Evolutionary conservation across 306 rosid genomes (phyloP), one percentile per base, ranked within the genome.

Genomic region (Lathyrus tuberosus): DNA sequence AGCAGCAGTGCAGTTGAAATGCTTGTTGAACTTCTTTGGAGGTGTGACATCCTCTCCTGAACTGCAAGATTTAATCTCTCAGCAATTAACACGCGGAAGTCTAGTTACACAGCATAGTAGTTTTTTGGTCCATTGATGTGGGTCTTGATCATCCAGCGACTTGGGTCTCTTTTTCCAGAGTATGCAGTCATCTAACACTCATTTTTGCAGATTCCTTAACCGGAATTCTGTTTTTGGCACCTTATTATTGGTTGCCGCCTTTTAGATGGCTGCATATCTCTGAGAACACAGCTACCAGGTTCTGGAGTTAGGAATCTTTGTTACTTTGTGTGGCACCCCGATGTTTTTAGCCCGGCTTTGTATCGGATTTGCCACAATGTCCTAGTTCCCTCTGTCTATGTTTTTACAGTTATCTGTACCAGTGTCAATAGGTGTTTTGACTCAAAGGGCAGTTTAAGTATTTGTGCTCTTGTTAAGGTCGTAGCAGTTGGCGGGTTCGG

Each of bases 1-100:
- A 87, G 89, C 88, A 87, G 78, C 69, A 72, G 89, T 68, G 60
- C 84, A 0, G 84, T 91, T 56, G 92, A 87, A 40, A 71, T 38
- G 62, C 96, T 95, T 38, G 80, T 82, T 67, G 89, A 84, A 75
- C 87, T 74, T 76, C 90, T 91, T 24, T 91, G 95, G 95, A 88
- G 86, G 83, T 95, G 99, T 58, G 96, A 95, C 78, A 84, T 89
- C 84, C 95, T 95, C 75, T 82, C 82, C 47, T 95, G 85, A 87
- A 71, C 75, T 28, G 11, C 60, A 80, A 72, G 46, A 44, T 38
- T 24, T 31, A 22, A 58, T 31, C 54, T 54, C 74, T 13, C 67
- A 17, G 41, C 79, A 49, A 18, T 12, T 64, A 70, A 5, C 73
- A 53, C 61, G 77, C 76, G 62, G 85, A 75, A 78, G 77, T 73